Conservation (phyloP, 306 rosid genomes). For the Medicago arabica region DNA sequence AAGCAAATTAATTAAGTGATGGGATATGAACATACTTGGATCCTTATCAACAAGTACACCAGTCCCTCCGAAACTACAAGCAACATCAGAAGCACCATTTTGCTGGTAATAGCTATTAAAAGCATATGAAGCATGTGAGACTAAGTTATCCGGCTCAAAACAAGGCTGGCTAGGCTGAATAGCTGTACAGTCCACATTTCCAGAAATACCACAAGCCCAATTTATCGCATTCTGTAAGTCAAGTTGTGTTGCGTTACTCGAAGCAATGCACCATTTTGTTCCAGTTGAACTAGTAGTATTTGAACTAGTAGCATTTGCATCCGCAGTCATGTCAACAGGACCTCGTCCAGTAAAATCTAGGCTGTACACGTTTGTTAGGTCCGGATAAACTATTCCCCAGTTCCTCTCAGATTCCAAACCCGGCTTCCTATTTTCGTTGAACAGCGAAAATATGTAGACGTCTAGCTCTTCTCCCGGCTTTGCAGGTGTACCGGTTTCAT, state of each 20-base stretch:
- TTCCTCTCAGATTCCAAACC: constrained; percentile 98
- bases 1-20: neutral
- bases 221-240: constrained; percentile 92
- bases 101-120: constrained; percentile 94
- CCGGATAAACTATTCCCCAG: constrained; percentile 97
- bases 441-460: constrained; percentile 53
- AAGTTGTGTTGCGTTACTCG: constrained; percentile 76
- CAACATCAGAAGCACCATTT: constrained; percentile 89
- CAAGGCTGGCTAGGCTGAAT: constrained; percentile 98
- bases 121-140: constrained; percentile 89
- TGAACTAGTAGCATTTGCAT: constrained; percentile 57
- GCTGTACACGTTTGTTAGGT: constrained; percentile 91
- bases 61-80: constrained; percentile 91
- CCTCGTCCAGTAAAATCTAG: constrained; percentile 85
- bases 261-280: constrained; percentile 94
- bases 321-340: constrained; percentile 61
- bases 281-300: constrained; percentile 77
- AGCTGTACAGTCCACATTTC: constrained; percentile 91
- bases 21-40: constrained; percentile 76
- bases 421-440: constrained; percentile 91
- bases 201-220: constrained; percentile 96
- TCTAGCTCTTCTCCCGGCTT: constrained; percentile 57
- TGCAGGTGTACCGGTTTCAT: constrained; percentile 58
- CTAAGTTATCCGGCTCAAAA: constrained; percentile 84
- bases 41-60: constrained; percentile 83